A percentile compares a stretch with the other conserved stretches of the same genome.
phyloP scores from a whole-genome alignment of 148 eudicot species.

The Tetragonia tetragonoides region DNA sequence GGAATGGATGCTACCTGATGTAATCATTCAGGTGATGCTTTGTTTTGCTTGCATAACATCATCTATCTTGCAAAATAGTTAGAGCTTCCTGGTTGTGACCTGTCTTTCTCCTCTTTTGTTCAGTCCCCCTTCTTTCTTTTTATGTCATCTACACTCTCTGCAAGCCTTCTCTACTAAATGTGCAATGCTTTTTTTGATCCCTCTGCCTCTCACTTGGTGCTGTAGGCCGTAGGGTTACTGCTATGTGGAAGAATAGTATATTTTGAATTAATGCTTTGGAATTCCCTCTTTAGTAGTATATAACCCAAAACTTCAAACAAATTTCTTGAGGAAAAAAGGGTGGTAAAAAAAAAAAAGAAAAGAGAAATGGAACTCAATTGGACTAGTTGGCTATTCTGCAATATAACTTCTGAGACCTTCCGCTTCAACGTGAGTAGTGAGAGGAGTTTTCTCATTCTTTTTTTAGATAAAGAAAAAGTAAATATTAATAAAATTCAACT shows the following conservation, averaged over 20 bases:
- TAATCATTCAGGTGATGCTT: conserved; percentile 69
- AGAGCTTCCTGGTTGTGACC: background rate
- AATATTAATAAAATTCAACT: too few species aligned
- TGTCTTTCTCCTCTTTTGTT: conserved; percentile 13
- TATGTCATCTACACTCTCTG: background rate
- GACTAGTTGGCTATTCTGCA: too few species aligned
- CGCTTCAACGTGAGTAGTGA: background rate
- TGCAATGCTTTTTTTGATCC: background rate
- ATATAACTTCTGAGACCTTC: background rate
- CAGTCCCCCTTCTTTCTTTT: background rate
- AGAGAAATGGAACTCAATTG: too few species aligned
- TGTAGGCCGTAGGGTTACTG: background rate
- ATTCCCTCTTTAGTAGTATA: background rate
- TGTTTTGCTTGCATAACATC: background rate
- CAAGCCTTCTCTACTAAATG: background rate
- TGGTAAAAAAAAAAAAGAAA: background rate
- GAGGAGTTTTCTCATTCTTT: too few species aligned
- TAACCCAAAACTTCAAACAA: background rate
- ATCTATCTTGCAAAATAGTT: background rate
- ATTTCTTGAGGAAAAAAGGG: background rate
- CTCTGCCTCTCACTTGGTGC: background rate
- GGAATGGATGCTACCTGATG: conserved; percentile 66
- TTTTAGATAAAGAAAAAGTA: too few species aligned
- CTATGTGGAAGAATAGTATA: background rate
- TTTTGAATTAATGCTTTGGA: background rate